Percentiles rank a stretch among this genome's conserved stretches.
Conservation (phyloP, 2,329 filamentous ascomycete genomes). For the Fragosphaeria purpurea region DNA sequence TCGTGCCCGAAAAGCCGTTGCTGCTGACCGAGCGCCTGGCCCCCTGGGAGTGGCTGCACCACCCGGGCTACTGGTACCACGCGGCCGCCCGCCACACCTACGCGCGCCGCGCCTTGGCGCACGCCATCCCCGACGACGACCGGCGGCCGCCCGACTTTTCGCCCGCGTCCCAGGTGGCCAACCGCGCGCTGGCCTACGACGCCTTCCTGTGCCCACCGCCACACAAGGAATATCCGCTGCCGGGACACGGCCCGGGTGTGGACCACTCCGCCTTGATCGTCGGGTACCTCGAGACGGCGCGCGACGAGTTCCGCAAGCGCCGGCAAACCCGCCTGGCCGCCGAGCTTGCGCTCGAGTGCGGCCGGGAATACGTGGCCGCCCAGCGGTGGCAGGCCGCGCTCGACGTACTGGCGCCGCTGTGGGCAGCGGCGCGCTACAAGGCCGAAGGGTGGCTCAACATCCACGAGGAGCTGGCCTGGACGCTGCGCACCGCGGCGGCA, state of each 20-base stretch:
- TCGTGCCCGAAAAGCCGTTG: conserved; percentile 45
- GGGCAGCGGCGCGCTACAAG: conserved; percentile 27
- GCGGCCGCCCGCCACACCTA: conserved; percentile 47
- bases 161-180: conserved; percentile 34
- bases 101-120: conserved; percentile 42
- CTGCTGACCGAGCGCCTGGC: conserved; percentile 47
- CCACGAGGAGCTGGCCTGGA: conserved; percentile 51
- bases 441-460: conserved; percentile 50
- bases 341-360: conserved; percentile 48
- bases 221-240: conserved; percentile 46
- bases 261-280: conserved; percentile 48
- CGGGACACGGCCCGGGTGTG: conserved; percentile 26
- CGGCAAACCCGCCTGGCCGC: conserved; percentile 42
- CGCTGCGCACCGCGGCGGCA: conserved; percentile 46
- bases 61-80: conserved; percentile 58
- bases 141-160: conserved; percentile 39
- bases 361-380: conserved; percentile 41
- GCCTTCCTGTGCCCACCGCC: conserved; percentile 58
- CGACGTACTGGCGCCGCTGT: conserved; percentile 44
- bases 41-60: conserved; percentile 55
- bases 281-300: conserved; percentile 40
- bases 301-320: conserved; percentile 42
- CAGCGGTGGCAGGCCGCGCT: conserved; percentile 45
- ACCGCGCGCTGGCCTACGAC: conserved; percentile 49
- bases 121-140: conserved; percentile 49